phyloP scores from a whole-genome alignment of 164 flowering plant species.

The Piper betle region DNA sequence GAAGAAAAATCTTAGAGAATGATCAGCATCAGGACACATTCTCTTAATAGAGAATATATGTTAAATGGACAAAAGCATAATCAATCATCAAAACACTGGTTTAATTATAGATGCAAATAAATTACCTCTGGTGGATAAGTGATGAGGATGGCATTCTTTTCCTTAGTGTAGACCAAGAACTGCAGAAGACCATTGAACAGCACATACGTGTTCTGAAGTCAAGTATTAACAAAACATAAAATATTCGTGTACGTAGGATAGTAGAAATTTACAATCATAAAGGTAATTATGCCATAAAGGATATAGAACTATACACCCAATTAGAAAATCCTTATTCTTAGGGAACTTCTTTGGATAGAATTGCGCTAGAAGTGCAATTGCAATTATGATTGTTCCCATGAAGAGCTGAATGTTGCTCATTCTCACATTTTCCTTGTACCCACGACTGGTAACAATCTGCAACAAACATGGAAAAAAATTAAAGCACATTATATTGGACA shows the following conservation, averaged over 20 bases:
- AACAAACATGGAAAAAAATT: not conserved
- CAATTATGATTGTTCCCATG: constrained; percentile 52
- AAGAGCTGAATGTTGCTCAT: constrained; percentile 64
- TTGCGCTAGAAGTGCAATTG: constrained; percentile 75
- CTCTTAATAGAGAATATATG: not conserved
- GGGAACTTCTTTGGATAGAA: constrained; percentile 94
- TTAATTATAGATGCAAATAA: not conserved
- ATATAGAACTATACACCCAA: constrained; percentile 79
- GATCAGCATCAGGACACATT: too few species aligned
- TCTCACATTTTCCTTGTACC: constrained; percentile 69
- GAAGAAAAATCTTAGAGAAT: too few species aligned
- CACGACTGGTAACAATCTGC: constrained; percentile 64
- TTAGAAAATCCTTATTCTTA: constrained; percentile 57
- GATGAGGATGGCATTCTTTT: constrained; percentile 76
- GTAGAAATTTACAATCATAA: too few species aligned
- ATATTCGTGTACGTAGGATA: not conserved
- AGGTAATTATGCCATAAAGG: constrained; percentile 24
- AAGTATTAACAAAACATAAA: constrained; percentile 25
- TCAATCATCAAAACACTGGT: not conserved
- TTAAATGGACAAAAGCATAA: not conserved
- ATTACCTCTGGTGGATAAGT: constrained; percentile 74
- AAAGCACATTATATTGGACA: not conserved
- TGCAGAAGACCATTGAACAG: constrained; percentile 56
- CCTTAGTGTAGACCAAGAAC: constrained; percentile 64
- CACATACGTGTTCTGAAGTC: constrained; percentile 55